phyloP scores from a whole-genome alignment of 306 rosid genomes.

The Prunus padus region DNA sequence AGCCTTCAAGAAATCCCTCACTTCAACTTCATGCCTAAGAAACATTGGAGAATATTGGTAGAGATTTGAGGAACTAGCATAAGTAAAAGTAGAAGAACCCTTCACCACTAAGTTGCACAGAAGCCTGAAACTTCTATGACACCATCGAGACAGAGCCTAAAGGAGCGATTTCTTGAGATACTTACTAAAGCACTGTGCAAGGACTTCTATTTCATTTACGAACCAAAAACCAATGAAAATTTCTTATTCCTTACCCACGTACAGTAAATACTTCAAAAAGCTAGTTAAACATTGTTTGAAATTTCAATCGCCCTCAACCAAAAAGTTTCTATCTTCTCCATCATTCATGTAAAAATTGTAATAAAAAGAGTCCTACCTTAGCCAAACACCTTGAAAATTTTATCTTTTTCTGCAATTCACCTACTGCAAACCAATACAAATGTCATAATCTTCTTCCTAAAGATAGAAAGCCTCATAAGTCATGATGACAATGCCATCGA shows the following conservation, averaged over 20 bases:
- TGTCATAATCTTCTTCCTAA: background rate
- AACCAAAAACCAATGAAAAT: background rate
- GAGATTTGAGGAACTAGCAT: background rate
- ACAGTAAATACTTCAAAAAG: background rate
- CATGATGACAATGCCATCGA: background rate
- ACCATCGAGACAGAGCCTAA: background rate
- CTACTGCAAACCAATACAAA: background rate
- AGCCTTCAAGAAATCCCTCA: constrained; percentile 12
- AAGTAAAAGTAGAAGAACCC: background rate
- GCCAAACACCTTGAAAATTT: background rate
- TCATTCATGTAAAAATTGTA: background rate
- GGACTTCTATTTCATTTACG: background rate
- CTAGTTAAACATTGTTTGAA: background rate
- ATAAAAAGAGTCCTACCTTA: background rate
- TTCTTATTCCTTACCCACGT: background rate
- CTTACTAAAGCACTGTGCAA: background rate
- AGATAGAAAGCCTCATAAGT: background rate
- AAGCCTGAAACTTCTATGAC: background rate
- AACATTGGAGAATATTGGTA: background rate
- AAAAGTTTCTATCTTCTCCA: constrained; percentile 6
- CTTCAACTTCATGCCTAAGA: background rate
- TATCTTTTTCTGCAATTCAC: background rate
- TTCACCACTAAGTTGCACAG: background rate
- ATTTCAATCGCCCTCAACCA: background rate
- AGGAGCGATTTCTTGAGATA: background rate